Base-by-base conservation (phyloP, 108 stramenopile genomes). In the Cyclotella sp. region DNA sequence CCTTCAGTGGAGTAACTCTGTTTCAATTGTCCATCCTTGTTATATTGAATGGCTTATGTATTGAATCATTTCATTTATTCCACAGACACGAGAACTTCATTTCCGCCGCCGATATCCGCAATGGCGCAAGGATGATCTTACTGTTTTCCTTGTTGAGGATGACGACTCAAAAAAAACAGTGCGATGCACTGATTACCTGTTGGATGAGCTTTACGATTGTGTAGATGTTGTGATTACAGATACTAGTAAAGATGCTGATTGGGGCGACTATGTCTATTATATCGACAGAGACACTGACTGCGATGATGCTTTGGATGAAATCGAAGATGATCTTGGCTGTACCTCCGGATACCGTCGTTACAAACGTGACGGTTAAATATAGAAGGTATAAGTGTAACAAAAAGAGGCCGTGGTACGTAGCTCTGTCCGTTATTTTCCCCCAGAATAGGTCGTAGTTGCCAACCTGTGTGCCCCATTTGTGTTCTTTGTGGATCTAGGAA, bases 221-320 rank as follows among this genome's bases (percentile, higher is more conserved):
- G 60, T 61, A 0, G 60, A 61, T 61, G 60, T 61, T 13, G 30
- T 39, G 12, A 61, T 61, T 14, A 61, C 60, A 13, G 12, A 12
- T 24, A 22, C n/a, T 24, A 21, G 24, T 26, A 12, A 6, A 13
- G 60, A 39, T 39, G 30, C 30, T 21, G 29, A 39, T 30, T 30
- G 34, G 34, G 60, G 60, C 2, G 60, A 61, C 60, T 61, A 61
- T n/a, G 60, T 61, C n/a, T 30, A 19, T 14, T 61, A 39, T 39
- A 14, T 61, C 0, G 60, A 61, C 19, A 0, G 2, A 3, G n/a
- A 61, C 1, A 39, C 30, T 2, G 60, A 61, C 34, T 61, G 60
- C n/a, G 60, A 39, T 14, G 60, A 61, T 61, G 34, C n/a, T 12
- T 13, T 12, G 30, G 60, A 61, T 16, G 29, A 39, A 0, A 61